These are phyloP conservation scores for Cercophora samala DNA, from an alignment of 495 filamentous ascomycete genomes.

Conservation along the genomic window DNA sequence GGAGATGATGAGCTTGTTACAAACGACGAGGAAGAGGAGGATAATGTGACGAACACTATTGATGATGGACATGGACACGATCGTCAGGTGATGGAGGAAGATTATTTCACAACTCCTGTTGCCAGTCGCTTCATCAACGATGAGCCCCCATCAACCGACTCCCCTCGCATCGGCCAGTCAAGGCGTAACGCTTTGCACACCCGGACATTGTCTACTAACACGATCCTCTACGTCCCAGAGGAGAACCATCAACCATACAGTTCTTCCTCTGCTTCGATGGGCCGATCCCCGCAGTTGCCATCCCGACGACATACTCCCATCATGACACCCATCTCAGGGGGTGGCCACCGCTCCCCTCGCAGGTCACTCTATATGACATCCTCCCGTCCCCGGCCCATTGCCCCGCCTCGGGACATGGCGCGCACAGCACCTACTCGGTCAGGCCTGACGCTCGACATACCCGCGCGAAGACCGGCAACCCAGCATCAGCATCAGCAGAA, in stretches of 20 bases:
- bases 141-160: conserved; percentile 25
- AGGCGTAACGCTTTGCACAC: conserved; percentile 46
- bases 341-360: conserved; percentile 50
- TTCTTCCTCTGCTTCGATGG: conserved; percentile 49
- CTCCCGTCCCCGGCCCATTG: conserved; percentile 48
- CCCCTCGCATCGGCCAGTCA: conserved; percentile 33
- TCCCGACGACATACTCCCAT: conserved; percentile 38
- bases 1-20: conserved; percentile 88
- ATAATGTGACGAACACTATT: conserved; percentile 33
- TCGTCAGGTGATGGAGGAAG: conserved; percentile 35
- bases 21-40: conserved; percentile 60
- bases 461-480: conserved; percentile 12
- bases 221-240: conserved; percentile 68
- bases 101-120: conserved; percentile 48
- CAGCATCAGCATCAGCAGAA: background rate
- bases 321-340: conserved; percentile 37
- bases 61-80: conserved; percentile 11
- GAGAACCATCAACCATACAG: conserved; percentile 36
- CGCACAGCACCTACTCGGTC: conserved; percentile 46
- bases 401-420: conserved; percentile 49
- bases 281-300: conserved; percentile 22
- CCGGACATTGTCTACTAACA: conserved; percentile 72
- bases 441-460: conserved; percentile 31
- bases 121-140: conserved; percentile 29
- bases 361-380: conserved; percentile 37